Evolutionary conservation across 129 eudicot genomes (phyloP), one percentile per base, ranked within the genome.

Genomic region (Arctium minus): DNA sequence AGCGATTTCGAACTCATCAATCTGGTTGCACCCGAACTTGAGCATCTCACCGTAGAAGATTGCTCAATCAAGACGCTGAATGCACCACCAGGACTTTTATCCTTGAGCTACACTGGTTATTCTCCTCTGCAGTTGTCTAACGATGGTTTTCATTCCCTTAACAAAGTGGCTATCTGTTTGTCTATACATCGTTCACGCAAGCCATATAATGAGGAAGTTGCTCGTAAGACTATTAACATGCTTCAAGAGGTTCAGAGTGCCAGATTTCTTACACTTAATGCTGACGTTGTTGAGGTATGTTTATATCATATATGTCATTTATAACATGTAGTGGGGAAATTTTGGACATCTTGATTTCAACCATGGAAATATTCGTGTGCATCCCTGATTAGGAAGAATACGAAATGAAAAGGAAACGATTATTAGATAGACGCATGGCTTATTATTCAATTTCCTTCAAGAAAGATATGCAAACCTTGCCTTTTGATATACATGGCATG

Each of bases 21-120:
- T 71, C 37, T 80, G 77, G 6, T 72, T 80, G 78, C 84, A 35
- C 84, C 78, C 35, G 27, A 50, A 72, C 85, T 82, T 65, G 75
- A 74, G 53, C n/a, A 82, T 64, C 85, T 82, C 30, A 76, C 86
- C 31, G 11, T 76, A 29, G 29, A 1, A 2, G 0, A 68, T 32
- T 75, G 77, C 76, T 11, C 3, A 4, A 70, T 75, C 6, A 3
- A 70, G 4, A 6, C 27, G 31, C 32, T 76, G 39, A 77, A 72
- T 56, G 65, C 64, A 12, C 79, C 84, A 72, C 15, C 37, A 5
- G 46, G 76, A n/a, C 77, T 80, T 72, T 70, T 70, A 5, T 80
- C 70, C n/a, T 17, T 80, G 13, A 31, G 27, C 71, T 80, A 71
- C 56, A 18, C 8, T 35, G 72, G 48, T 71, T 0, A 0, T 48